Conservation (phyloP, 345 rosid genomes). For the Linum usitatissimum region DNA sequence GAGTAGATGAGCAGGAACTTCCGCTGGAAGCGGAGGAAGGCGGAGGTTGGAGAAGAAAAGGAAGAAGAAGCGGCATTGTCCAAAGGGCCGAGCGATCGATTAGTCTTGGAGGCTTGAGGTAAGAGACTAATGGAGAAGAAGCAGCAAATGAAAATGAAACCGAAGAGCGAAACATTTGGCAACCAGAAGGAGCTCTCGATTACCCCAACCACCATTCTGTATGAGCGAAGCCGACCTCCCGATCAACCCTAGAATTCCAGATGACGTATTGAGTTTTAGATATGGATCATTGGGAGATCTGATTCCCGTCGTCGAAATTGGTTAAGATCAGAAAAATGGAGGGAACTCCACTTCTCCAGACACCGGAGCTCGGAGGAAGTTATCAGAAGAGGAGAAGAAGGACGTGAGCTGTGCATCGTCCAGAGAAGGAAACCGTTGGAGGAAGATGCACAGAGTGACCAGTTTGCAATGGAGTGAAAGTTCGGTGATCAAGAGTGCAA, state of each 20-base stretch:
- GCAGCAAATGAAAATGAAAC: constrained; percentile 49
- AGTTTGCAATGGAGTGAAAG: no score
- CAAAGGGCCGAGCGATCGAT: constrained; percentile 23
- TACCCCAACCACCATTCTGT: constrained; percentile 35
- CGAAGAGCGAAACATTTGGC: constrained; percentile 38
- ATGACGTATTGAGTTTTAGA: not conserved
- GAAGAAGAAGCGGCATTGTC: constrained; percentile 34
- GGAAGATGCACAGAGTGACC: no score
- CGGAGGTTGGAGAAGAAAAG: not conserved
- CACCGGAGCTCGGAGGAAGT: no score
- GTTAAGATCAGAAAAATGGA: no score
- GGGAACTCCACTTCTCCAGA: no score
- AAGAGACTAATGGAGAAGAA: constrained; percentile 40
- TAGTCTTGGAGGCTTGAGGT: constrained; percentile 35
- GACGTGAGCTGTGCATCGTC: no score
- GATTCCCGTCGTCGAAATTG: not conserved
- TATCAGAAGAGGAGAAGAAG: no score
- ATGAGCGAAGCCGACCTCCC: not conserved
- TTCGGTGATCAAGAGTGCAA: no score
- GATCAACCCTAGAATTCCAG: not conserved
- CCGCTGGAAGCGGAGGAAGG: constrained; percentile 49
- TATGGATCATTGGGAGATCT: not conserved
- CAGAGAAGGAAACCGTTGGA: no score
- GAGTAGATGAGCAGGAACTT: constrained; percentile 54
- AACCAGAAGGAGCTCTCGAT: constrained; percentile 69